A percentile compares a stretch with the other conserved stretches of the same genome.
These are phyloP conservation scores for Buddleja alternifolia DNA, from an alignment of 257 asterid genomes.

Conservation along the genomic window DNA sequence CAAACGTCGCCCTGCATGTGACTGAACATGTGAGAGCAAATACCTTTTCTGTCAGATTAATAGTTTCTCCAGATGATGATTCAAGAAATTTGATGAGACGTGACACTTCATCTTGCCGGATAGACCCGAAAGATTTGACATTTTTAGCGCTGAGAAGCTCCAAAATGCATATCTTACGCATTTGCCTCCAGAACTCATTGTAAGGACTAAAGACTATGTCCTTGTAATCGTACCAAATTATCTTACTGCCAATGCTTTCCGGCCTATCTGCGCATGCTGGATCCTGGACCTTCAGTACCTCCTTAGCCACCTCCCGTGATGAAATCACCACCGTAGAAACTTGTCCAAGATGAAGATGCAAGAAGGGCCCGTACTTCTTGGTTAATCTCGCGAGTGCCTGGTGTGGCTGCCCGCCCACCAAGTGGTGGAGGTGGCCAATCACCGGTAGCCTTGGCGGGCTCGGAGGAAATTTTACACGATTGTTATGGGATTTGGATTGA, in stretches of 20 bases:
- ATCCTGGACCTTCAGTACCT: constrained; percentile 11
- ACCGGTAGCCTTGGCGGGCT: background rate
- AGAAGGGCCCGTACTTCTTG: constrained; percentile 21
- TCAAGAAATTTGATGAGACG: background rate
- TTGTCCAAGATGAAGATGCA: constrained; percentile 25
- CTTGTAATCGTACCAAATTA: constrained; percentile 31
- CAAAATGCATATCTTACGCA: constrained; percentile 35
- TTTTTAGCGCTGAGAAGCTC: constrained; percentile 29
- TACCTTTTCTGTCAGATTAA: constrained; percentile 18
- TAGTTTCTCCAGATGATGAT: background rate
- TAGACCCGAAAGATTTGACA: constrained; percentile 25
- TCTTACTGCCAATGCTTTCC: background rate
- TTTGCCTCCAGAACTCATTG: constrained; percentile 36
- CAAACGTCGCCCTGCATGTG: constrained; percentile 30
- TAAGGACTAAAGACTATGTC: constrained; percentile 28
- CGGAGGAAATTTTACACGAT: constrained; percentile 4
- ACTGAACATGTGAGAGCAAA: constrained; percentile 7
- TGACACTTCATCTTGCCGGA: constrained; percentile 23
- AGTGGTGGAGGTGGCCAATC: constrained; percentile 25
- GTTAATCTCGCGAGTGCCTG: constrained; percentile 18
- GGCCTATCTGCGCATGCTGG: constrained; percentile 13
- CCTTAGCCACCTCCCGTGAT: constrained; percentile 17
- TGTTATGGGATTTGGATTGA: background rate
- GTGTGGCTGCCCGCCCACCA: background rate
- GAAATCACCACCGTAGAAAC: constrained; percentile 17